Base-by-base conservation (phyloP, 495 filamentous ascomycete genomes). In the Aspergillus haitiensis region DNA sequence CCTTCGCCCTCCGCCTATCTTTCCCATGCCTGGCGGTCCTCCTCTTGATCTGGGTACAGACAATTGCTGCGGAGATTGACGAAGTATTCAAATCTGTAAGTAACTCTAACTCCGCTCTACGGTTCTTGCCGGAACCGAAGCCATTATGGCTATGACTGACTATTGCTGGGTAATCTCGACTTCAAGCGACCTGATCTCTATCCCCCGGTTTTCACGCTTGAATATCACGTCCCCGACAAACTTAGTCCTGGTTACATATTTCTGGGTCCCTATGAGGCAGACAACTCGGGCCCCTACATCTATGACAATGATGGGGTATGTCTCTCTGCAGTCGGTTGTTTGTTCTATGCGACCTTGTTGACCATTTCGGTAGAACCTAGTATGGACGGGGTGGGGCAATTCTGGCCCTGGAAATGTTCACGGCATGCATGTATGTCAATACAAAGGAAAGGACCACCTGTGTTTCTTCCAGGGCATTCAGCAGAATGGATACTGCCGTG, bases 391-490 rank as follows among this genome's bases (percentile, higher is more conserved):
- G 7, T 78, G 72, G 72, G 76, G 74, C 31, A 68, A 56, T 32
- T 71, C 75, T 0, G 73, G 75, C 10, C 73, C 76, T 8, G 76
- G 74, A 0, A 77, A 74, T 60, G 67, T 70, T 45, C 70, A 77
- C 52, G 73, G 75, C 42, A 69, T 81, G 67, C 70, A 82, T 60
- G 70, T 77, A n/a, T 73, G 78, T 69, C 44, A 72, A 39, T 75
- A 78, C 69, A 70, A 79, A n/a, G 78, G 78, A 12, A 68, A 67
- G 42, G 72, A 79, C 53, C 81, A 82, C 46, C 64, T 82, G 6
- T 83, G 79, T 64, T 81, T 79, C 60, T 84, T 83, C 69, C 78
- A 82, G 54, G 81, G 81, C 16, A 71, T 77, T 37, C 80, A 82
- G 52, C 76, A 82, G 45, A 78, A 79, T 40, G 81, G 81, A 32